Evolutionary conservation across 2,329 filamentous ascomycete genomes (phyloP).

Genomic region (Colletotrichum tofieldiae): DNA sequence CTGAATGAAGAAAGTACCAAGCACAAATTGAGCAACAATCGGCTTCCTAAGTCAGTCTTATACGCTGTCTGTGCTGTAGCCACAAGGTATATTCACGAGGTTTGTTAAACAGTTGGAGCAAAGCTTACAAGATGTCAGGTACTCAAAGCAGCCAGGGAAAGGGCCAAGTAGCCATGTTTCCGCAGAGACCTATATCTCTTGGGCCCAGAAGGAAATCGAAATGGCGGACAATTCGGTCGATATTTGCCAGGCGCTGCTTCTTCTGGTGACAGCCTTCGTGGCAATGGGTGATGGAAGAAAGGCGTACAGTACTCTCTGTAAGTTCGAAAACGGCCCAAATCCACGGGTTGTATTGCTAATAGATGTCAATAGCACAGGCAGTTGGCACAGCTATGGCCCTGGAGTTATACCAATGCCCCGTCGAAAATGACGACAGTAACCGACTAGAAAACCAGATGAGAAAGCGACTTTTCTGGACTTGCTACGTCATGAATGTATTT

Average conservation of each 20-base stretch:
- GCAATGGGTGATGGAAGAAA: constrained; percentile 25
- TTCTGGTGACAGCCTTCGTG: constrained; percentile 22
- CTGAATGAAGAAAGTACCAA: constrained; percentile 18
- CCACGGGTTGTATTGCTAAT: background rate
- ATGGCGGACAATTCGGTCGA: constrained; percentile 10
- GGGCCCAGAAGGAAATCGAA: constrained; percentile 32
- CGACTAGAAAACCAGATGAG: background rate
- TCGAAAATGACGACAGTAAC: background rate
- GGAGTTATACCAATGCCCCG: constrained; percentile 16
- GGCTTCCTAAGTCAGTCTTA: constrained; percentile 22
- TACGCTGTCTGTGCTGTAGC: constrained; percentile 36
- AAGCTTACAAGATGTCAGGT: constrained; percentile 7
- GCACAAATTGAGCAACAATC: constrained; percentile 26
- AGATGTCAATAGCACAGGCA: constrained; percentile 17
- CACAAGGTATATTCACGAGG: constrained; percentile 12
- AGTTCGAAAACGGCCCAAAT: background rate
- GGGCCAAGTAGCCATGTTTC: constrained; percentile 34
- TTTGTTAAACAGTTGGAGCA: fast-evolving
- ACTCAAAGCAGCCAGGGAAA: constrained; percentile 21
- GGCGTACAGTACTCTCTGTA: constrained; percentile 22
- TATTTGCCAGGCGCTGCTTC: constrained; percentile 26
- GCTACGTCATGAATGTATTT: constrained; percentile 31
- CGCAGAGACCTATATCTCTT: constrained; percentile 26
- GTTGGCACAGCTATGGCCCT: constrained; percentile 25
- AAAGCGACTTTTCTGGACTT: constrained; percentile 33